Percentiles rank a stretch among this genome's conserved stretches.
These are phyloP conservation scores for Cordyceps farinosa DNA, from an alignment of 2,329 filamentous ascomycete genomes.

Conservation along the genomic window DNA sequence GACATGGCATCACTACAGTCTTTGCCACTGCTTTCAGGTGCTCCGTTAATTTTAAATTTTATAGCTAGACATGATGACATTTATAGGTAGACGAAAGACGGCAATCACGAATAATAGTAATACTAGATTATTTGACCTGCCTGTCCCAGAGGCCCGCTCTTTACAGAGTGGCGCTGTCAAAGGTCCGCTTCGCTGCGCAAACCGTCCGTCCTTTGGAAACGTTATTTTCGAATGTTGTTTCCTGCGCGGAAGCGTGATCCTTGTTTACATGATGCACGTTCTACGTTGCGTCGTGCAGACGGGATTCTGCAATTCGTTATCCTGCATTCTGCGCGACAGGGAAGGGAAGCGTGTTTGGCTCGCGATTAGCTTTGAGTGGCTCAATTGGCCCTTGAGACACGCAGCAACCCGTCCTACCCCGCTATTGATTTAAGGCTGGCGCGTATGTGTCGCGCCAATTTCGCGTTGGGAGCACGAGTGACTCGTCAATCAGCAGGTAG, in stretches of 20 bases:
- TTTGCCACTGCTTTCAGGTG: not conserved
- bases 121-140: not conserved
- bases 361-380: not conserved
- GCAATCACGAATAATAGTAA: conserved; percentile 7
- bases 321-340: not conserved
- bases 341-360: conserved; percentile 2
- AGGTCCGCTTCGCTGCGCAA: too few species aligned
- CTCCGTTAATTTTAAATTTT: not conserved
- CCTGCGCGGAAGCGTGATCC: not conserved
- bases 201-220: too few species aligned
- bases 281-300: not conserved
- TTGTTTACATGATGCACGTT: not conserved
- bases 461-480: not conserved
- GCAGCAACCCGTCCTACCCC: not conserved
- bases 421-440: conserved; percentile 5
- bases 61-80: conserved; percentile 12
- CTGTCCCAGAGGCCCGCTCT: not conserved
- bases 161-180: not conserved
- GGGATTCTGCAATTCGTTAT: not conserved
- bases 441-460: conserved; percentile 10
- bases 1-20: not conserved
- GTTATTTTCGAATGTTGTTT: not conserved
- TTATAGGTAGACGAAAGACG: conserved; percentile 1
- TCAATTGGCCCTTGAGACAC: not conserved
- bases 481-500: not conserved